Evolutionary conservation across 768 basidiomycete species (phyloP).

Genomic region (Rhodocollybia butyracea): DNA sequence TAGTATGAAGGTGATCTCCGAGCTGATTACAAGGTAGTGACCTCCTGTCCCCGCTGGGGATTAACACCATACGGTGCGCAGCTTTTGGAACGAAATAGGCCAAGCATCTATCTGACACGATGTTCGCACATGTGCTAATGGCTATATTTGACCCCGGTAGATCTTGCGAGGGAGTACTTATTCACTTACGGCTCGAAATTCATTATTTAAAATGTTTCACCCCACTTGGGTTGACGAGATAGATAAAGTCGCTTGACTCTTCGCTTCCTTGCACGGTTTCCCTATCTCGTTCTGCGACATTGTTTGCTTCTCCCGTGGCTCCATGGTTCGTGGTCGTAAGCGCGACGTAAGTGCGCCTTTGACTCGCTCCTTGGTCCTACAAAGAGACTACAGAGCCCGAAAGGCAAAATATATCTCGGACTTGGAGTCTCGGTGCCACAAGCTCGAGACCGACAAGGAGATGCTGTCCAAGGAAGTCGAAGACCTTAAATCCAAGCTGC

Average conservation of each 20-base stretch:
- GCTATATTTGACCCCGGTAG: background rate
- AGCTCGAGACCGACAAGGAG: background rate
- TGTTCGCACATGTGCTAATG: background rate
- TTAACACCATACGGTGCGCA: too few species aligned
- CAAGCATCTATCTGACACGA: background rate
- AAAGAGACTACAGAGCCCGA: constrained; percentile 7
- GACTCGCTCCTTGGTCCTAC: constrained; percentile 6
- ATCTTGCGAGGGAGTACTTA: background rate
- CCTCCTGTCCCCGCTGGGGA: too few species aligned
- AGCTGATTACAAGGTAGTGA: too few species aligned
- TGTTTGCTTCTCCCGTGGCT: background rate
- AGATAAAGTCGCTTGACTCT: background rate
- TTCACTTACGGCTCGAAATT: background rate
- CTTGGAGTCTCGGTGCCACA: background rate
- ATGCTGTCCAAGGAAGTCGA: constrained; percentile 3
- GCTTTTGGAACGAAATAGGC: background rate
- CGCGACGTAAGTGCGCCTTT: constrained; percentile 7
- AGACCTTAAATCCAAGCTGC: background rate
- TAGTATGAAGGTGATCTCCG: too few species aligned
- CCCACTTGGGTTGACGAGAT: background rate
- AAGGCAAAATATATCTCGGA: constrained; percentile 6
- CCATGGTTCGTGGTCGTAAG: constrained; percentile 8
- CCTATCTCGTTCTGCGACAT: background rate
- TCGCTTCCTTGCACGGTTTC: background rate
- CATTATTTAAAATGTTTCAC: background rate